Evolutionary conservation across 768 basidiomycete genomes (phyloP).

Genomic region (Naganishia vishniacii): DNA sequence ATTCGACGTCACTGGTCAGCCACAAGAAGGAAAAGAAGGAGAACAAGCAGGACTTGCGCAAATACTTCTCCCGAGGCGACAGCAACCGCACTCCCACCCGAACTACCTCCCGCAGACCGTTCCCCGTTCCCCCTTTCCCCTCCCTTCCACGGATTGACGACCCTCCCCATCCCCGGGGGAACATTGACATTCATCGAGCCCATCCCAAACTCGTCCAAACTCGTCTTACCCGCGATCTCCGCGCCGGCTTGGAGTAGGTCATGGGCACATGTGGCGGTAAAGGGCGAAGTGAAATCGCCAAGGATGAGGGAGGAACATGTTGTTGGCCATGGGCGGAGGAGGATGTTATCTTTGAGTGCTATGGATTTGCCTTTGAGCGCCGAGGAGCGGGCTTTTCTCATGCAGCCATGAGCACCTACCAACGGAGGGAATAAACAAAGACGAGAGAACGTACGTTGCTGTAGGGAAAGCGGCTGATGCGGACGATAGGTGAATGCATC

Average conservation of each 20-base stretch:
- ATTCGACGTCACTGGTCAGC: neutral
- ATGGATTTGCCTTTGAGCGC: slow-evolving; percentile 41
- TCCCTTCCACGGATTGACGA: slow-evolving; percentile 65
- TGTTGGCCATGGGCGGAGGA: slow-evolving; percentile 60
- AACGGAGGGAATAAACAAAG: too few species aligned
- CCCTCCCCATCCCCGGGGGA: slow-evolving; percentile 68
- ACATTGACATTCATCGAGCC: slow-evolving; percentile 77
- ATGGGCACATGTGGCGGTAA: slow-evolving; percentile 76
- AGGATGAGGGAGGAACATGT: slow-evolving; percentile 78
- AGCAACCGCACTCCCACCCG: slow-evolving; percentile 90
- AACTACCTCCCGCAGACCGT: slow-evolving; percentile 82
- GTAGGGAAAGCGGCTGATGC: too few species aligned
- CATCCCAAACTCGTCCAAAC: slow-evolving; percentile 99
- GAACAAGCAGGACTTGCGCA: slow-evolving; percentile 57
- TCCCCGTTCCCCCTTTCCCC: slow-evolving; percentile 43
- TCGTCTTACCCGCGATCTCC: slow-evolving; percentile 73
- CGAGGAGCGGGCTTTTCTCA: too few species aligned
- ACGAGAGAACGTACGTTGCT: too few species aligned
- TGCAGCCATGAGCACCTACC: too few species aligned
- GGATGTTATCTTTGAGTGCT: slow-evolving; percentile 84
- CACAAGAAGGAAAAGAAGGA: neutral
- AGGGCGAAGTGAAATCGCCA: slow-evolving; percentile 67
- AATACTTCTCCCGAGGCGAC: slow-evolving; percentile 78
- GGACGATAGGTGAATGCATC: too few species aligned
- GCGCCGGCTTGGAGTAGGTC: slow-evolving; percentile 61